Conservation (phyloP, 2,329 filamentous ascomycete genomes). For the Fusarium acutatum region DNA sequence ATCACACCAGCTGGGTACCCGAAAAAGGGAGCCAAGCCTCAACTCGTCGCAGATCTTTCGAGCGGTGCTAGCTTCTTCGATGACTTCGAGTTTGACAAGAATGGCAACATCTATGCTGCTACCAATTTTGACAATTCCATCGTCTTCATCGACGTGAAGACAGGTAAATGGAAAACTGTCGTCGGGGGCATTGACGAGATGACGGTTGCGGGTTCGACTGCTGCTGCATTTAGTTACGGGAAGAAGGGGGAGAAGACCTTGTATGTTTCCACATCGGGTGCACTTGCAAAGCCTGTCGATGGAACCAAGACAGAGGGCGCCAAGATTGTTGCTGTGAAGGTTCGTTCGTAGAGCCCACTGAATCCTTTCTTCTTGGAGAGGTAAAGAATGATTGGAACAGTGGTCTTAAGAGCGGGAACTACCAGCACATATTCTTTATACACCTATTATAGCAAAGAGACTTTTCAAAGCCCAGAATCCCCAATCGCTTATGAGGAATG, state of each 20-base stretch:
- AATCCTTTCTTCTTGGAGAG: accelerated
- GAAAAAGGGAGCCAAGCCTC: conserved; percentile 19
- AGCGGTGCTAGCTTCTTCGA: conserved; percentile 20
- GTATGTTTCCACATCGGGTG: conserved; percentile 29
- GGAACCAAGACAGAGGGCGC: conserved; percentile 28
- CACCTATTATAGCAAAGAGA: not conserved
- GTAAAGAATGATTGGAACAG: not conserved
- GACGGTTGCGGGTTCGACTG: conserved; percentile 36
- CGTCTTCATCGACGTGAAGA: conserved; percentile 17
- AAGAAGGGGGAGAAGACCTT: conserved; percentile 10
- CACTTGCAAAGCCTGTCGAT: conserved; percentile 20
- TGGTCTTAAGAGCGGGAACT: not conserved
- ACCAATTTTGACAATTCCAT: conserved; percentile 37
- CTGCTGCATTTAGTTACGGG: conserved; percentile 27
- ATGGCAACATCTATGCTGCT: conserved; percentile 31
- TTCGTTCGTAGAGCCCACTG: not conserved
- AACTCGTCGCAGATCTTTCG: conserved; percentile 32
- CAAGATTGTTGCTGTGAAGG: conserved; percentile 31
- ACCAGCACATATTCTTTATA: not conserved
- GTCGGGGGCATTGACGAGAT: conserved; percentile 14
- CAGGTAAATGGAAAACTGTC: conserved; percentile 19
- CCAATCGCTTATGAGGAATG: accelerated
- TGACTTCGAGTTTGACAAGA: conserved; percentile 32
- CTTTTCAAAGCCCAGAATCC: no score
- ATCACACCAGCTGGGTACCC: conserved; percentile 23